phyloP scores from a whole-genome alignment of 1,284 basidiomycete genomes.

The Sutorius eximius region DNA sequence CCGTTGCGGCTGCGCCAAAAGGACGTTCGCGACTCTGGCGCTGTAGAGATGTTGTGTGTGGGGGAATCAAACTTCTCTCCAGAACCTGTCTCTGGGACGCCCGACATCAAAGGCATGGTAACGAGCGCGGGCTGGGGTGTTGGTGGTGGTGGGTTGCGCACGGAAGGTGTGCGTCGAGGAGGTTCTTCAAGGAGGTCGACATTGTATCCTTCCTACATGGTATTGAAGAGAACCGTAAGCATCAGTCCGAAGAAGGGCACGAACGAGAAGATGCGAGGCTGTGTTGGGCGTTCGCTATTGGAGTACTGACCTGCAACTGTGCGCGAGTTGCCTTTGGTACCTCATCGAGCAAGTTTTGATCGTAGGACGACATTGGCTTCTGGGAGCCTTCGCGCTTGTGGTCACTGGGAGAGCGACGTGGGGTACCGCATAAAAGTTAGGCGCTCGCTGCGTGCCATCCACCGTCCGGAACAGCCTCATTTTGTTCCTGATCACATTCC shows the following conservation, averaged over 20 bases:
- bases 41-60: background rate
- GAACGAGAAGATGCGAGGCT: background rate
- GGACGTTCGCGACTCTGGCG: slow-evolving; percentile 11
- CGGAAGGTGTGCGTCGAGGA: slow-evolving; percentile 19
- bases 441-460: slow-evolving; percentile 11
- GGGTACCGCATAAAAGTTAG: slow-evolving; percentile 12
- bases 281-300: slow-evolving; percentile 15
- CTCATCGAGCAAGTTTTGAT: slow-evolving; percentile 43
- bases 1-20: slow-evolving; percentile 38
- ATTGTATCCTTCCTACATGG: slow-evolving; percentile 51
- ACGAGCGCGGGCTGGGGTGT: background rate
- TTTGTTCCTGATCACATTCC: slow-evolving; percentile 16
- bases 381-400: background rate
- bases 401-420: background rate
- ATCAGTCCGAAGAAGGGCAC: background rate
- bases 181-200: slow-evolving; percentile 44
- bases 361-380: slow-evolving; percentile 39
- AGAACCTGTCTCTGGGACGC: slow-evolving; percentile 7
- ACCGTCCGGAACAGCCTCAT: slow-evolving; percentile 23
- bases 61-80: slow-evolving; percentile 22
- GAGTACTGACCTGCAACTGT: slow-evolving; percentile 46
- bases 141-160: slow-evolving; percentile 15
- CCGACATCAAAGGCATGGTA: slow-evolving; percentile 3
- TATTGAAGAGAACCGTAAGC: background rate
- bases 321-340: slow-evolving; percentile 47